phyloP scores from a whole-genome alignment of 768 basidiomycete genomes.

The Auriculariales sp. region DNA sequence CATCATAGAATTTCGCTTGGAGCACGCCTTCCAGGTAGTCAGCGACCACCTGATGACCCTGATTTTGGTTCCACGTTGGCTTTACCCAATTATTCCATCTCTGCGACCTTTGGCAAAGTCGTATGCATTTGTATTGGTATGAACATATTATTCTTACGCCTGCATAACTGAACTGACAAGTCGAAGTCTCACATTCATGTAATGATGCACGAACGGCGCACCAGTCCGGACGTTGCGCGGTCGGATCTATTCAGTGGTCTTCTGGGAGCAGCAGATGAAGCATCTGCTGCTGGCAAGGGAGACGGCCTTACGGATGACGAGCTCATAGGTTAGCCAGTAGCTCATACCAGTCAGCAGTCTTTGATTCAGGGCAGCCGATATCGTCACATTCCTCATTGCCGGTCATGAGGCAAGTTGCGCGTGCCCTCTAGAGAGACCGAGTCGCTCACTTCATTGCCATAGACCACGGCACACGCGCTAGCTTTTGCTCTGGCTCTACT shows the following conservation, averaged over 20 bases:
- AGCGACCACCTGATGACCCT: too few relatives aligned
- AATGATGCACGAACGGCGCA: slow-evolving; percentile 17
- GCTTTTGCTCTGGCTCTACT: slow-evolving; percentile 28
- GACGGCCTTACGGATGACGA: slow-evolving; percentile 28
- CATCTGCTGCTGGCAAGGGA: slow-evolving; percentile 14
- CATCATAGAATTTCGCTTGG: too few relatives aligned
- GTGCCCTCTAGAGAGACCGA: not conserved
- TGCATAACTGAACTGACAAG: too few relatives aligned
- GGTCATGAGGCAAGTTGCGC: slow-evolving; percentile 25
- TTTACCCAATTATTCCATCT: too few relatives aligned
- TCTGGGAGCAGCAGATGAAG: slow-evolving; percentile 33
- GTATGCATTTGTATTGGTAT: too few relatives aligned
- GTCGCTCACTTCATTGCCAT: slow-evolving; percentile 12
- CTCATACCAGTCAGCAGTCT: not conserved
- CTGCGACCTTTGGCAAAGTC: too few relatives aligned
- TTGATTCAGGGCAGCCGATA: not conserved
- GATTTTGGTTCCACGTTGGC: too few relatives aligned
- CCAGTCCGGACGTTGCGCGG: slow-evolving; percentile 14
- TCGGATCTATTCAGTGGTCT: slow-evolving; percentile 29
- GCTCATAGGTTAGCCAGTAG: slow-evolving; percentile 13
- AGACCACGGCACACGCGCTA: slow-evolving; percentile 33
- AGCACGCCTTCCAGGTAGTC: too few relatives aligned
- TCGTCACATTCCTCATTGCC: slow-evolving; percentile 31
- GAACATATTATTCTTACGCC: too few relatives aligned
- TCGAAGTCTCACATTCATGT: too few relatives aligned